These are phyloP conservation scores for Sinapis alba DNA, from an alignment of 441 rosid species.

Conservation along the genomic window DNA sequence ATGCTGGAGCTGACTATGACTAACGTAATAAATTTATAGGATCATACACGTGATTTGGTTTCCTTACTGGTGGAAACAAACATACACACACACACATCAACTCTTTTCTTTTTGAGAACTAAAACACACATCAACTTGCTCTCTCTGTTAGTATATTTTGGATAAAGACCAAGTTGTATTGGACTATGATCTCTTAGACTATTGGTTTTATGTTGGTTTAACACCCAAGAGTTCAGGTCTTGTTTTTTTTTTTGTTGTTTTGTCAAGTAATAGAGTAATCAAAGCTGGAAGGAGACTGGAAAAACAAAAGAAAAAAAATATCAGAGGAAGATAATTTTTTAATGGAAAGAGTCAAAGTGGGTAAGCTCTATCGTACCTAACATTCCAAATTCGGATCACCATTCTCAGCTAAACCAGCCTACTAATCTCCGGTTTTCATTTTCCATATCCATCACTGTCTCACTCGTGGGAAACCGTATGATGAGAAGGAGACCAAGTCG, in stretches of 20 bases:
- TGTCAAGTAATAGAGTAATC: too few species aligned
- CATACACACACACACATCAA: neutral
- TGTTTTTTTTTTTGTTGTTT: too few species aligned
- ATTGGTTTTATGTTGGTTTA: neutral
- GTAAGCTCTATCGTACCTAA: constrained; percentile 40
- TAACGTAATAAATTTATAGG: neutral
- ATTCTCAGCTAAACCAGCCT: constrained; percentile 40
- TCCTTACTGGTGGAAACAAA: neutral
- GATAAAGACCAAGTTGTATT: neutral
- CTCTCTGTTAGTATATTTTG: neutral
- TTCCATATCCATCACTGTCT: neutral
- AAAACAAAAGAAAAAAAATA: too few species aligned
- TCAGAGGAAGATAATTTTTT: too few species aligned
- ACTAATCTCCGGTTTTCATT: constrained; percentile 18
- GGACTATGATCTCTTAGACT: neutral
- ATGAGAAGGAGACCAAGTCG: neutral
- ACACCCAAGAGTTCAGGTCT: neutral
- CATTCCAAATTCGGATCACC: constrained; percentile 29
- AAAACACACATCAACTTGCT: neutral
- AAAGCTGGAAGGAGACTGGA: too few species aligned
- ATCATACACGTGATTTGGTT: neutral
- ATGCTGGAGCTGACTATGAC: neutral
- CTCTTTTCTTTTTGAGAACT: too few species aligned
- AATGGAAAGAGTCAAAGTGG: constrained; percentile 42
- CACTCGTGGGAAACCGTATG: constrained; percentile 6